Evolutionary conservation across 1,284 basidiomycete species (phyloP).

Genomic region (Stereum hirsutum): DNA sequence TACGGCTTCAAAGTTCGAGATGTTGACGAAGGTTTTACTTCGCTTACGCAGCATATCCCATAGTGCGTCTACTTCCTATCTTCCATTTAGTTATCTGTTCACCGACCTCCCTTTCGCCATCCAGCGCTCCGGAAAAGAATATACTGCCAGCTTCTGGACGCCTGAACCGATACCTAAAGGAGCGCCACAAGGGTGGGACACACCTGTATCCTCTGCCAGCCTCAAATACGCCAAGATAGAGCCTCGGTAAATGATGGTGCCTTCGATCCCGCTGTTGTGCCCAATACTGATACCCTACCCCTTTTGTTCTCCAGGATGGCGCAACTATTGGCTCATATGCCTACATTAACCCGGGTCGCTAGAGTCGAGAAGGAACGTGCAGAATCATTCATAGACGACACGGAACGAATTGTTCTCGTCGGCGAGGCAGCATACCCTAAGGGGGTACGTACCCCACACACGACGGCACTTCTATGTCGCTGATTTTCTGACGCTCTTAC

Average conservation of each 20-base stretch:
- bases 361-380: too few relatives aligned
- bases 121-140: background rate
- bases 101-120: background rate
- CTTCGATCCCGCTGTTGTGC: background rate
- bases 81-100: background rate
- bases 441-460: conserved; percentile 1
- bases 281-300: too few relatives aligned
- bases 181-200: conserved; percentile 3
- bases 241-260: background rate
- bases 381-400: conserved; percentile 4
- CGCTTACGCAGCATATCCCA: conserved; percentile 1
- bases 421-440: conserved; percentile 5
- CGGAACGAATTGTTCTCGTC: conserved; percentile 2
- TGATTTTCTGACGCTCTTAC: background rate
- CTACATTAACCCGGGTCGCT: too few relatives aligned
- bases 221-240: background rate
- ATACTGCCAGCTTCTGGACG: conserved; percentile 1
- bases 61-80: background rate
- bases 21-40: background rate
- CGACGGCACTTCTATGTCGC: background rate
- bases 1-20: background rate
- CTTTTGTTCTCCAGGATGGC: too few relatives aligned
- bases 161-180: background rate
- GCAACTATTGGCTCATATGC: too few relatives aligned
- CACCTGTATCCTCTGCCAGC: background rate